Conservation (phyloP, 257 asterid genomes). For the Solanum lycopersicoides region DNA sequence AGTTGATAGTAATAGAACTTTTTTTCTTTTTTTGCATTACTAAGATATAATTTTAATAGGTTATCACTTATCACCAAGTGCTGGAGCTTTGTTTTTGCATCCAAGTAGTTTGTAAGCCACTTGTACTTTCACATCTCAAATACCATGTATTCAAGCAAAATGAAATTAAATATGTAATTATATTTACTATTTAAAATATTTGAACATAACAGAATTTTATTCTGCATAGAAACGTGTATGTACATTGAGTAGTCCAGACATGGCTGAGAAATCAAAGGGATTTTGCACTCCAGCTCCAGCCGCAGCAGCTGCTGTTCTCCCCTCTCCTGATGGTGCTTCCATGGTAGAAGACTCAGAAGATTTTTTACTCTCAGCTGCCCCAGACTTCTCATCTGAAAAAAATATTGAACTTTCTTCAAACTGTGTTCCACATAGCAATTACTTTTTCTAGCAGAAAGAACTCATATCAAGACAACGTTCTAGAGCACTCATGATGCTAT, state of each 20-base stretch:
- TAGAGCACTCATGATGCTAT: neutral
- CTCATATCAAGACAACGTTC: neutral
- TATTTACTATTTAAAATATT: neutral
- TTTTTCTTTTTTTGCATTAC: neutral
- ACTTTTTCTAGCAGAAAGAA: neutral
- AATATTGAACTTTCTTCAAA: neutral
- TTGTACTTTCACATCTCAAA: neutral
- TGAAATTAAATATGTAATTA: neutral
- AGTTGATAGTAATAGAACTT: neutral
- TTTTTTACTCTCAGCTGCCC: constrained; percentile 27
- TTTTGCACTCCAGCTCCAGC: constrained; percentile 46
- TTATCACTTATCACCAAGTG: neutral
- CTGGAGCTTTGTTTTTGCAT: neutral
- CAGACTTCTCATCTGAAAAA: constrained; percentile 46
- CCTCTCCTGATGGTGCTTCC: constrained; percentile 42
- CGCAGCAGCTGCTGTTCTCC: constrained; percentile 33
- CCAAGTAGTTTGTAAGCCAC: neutral
- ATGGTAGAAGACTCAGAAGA: constrained; percentile 17
- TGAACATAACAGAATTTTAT: neutral
- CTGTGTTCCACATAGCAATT: neutral
- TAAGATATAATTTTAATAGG: neutral
- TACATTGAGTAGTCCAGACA: constrained; percentile 86
- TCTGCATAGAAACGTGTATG: neutral
- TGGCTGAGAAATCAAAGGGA: constrained; percentile 88
- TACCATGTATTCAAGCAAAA: neutral